These are phyloP conservation scores for Elymus sibiricus DNA, from an alignment of 176 grass and related monocot genomes.

Conservation along the genomic window DNA sequence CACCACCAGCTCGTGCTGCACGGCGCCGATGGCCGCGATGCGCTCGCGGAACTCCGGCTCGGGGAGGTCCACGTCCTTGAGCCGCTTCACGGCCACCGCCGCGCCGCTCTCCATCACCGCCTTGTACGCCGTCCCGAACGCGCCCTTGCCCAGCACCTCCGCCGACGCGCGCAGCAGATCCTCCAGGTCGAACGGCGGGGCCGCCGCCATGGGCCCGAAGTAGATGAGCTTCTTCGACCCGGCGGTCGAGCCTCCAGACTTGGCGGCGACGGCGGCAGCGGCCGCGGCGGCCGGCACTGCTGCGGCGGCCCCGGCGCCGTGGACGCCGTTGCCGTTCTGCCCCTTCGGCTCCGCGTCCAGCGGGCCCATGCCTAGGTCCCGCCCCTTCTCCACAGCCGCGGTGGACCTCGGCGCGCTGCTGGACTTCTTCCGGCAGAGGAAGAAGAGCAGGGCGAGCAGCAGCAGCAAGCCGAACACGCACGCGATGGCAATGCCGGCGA, in stretches of 20 bases:
- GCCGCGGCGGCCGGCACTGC: constrained; percentile 17
- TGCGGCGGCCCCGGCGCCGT: background rate
- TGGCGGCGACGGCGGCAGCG: background rate
- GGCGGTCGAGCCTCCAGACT: constrained; percentile 17
- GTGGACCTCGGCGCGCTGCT: constrained; percentile 23
- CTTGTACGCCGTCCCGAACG: constrained; percentile 99
- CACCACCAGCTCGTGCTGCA: constrained; percentile 88
- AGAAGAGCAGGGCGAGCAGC: constrained; percentile 51
- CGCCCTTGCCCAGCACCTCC: constrained; percentile 94
- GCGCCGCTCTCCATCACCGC: constrained; percentile 87
- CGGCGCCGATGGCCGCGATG: constrained; percentile 70
- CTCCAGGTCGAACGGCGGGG: constrained; percentile 88
- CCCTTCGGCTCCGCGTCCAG: constrained; percentile 41
- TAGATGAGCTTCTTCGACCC: constrained; percentile 76
- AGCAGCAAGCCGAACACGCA: constrained; percentile 56
- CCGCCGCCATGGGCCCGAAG: constrained; percentile 50
- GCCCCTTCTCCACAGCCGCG: constrained; percentile 36
- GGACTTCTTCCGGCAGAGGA: constrained; percentile 63
- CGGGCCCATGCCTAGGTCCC: constrained; percentile 39
- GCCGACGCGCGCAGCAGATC: constrained; percentile 95
- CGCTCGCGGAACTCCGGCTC: constrained; percentile 90
- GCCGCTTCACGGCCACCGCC: constrained; percentile 83
- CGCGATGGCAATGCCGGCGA: constrained; percentile 91
- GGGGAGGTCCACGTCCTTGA: constrained; percentile 89
- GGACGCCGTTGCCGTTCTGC: constrained; percentile 30